Percentiles rank a stretch among this genome's conserved stretches.
phyloP scores from a whole-genome alignment of 2,329 filamentous ascomycete genomes.

The Aureobasidium leucospermi region DNA sequence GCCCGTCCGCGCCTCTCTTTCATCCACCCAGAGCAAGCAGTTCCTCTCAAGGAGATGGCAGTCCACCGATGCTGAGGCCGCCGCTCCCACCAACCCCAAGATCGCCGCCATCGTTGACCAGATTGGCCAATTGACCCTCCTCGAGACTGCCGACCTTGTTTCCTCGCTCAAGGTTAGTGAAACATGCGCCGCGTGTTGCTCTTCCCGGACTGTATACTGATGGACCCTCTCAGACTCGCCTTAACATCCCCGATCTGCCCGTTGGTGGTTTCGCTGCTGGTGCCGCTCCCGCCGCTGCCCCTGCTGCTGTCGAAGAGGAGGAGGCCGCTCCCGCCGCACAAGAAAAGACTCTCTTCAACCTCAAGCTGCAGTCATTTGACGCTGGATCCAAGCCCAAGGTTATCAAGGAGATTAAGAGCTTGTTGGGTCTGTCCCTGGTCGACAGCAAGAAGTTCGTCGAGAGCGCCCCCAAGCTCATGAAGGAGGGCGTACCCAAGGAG shows the following conservation, averaged over 20 bases:
- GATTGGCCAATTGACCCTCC: slow-evolving; percentile 93
- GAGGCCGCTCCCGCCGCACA: slow-evolving; percentile 82
- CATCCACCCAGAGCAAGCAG: slow-evolving; percentile 9
- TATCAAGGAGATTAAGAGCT: slow-evolving; percentile 98
- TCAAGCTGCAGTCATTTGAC: slow-evolving; percentile 90
- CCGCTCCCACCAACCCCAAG: slow-evolving; percentile 64
- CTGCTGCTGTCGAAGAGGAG: slow-evolving; percentile 65
- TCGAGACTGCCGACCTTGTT: slow-evolving; percentile 96
- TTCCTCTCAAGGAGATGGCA: slow-evolving; percentile 64
- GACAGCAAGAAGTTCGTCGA: slow-evolving; percentile 99
- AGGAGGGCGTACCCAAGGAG: slow-evolving; percentile 97
- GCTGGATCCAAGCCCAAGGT: slow-evolving; percentile 89
- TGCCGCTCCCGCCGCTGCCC: slow-evolving; percentile 50
- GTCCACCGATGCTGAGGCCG: slow-evolving; percentile 61
- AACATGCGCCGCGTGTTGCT: slow-evolving; percentile 19
- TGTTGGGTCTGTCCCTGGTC: slow-evolving; percentile 91
- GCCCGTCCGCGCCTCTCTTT: slow-evolving; percentile 13
- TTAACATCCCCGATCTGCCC: slow-evolving; percentile 97
- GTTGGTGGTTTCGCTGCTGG: slow-evolving; percentile 81
- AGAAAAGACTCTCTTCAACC: slow-evolving; percentile 93
- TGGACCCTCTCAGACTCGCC: slow-evolving; percentile 57
- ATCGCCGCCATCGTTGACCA: slow-evolving; percentile 93
- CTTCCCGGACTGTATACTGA: slow-evolving; percentile 1
- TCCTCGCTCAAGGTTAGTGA: slow-evolving; percentile 76
- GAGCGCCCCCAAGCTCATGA: slow-evolving; percentile 95